Evolutionary conservation across 2,329 filamentous ascomycete genomes (phyloP).

Genomic region (Bretziella fagacearum): DNA sequence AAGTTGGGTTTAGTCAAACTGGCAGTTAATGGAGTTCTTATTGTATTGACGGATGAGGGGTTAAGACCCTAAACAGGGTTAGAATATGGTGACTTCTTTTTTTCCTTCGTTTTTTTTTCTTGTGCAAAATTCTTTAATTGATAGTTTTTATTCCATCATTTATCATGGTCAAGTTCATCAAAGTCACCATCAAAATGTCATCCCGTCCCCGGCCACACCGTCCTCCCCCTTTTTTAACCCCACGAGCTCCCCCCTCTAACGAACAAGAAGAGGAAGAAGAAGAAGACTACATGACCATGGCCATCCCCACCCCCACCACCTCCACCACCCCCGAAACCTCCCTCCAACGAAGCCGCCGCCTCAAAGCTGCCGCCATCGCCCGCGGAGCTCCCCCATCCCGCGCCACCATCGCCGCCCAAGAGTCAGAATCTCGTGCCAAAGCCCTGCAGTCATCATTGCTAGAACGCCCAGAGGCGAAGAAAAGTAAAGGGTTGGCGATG

Average conservation of each 20-base stretch:
- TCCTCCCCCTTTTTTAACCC: neutral
- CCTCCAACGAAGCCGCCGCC: conserved; percentile 35
- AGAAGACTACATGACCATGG: conserved; percentile 97
- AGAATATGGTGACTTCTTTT: neutral
- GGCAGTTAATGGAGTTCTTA: conserved; percentile 9
- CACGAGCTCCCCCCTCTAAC: neutral
- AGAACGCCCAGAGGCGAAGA: conserved; percentile 34
- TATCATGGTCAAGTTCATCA: conserved; percentile 4
- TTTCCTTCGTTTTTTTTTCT: neutral
- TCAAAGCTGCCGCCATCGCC: conserved; percentile 47
- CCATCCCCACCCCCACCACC: conserved; percentile 48
- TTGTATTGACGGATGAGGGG: neutral
- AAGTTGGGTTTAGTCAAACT: conserved; percentile 9
- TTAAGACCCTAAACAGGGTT: neutral
- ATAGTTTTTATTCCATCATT: conserved; percentile 5
- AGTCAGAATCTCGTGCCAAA: conserved; percentile 52
- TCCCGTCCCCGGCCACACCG: neutral
- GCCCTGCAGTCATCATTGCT: conserved; percentile 62
- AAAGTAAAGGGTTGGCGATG: conserved; percentile 83
- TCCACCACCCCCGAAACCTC: conserved; percentile 34
- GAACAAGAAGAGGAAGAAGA: conserved; percentile 46
- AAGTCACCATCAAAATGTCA: neutral
- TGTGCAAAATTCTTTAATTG: neutral
- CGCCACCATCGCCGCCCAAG: conserved; percentile 61
- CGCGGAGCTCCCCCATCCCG: conserved; percentile 61